A percentile compares a stretch with the other conserved stretches of the same genome.
phyloP scores from a whole-genome alignment of 2,329 filamentous ascomycete genomes.

The Geosmithia putterillii region DNA sequence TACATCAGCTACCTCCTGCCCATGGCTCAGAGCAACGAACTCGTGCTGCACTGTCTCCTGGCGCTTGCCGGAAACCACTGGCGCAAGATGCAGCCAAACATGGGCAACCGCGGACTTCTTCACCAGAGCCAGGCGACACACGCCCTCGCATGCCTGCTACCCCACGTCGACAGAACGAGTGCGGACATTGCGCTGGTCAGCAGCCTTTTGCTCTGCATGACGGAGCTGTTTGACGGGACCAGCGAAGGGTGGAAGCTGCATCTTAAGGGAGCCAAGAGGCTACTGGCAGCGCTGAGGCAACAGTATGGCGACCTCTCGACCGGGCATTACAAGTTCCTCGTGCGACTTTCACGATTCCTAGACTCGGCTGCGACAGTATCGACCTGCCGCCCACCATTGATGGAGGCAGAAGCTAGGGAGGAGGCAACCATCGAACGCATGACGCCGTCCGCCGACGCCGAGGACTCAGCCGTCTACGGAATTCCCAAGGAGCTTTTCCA shows the following conservation, averaged over 20 bases:
- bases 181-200: slow-evolving; percentile 23
- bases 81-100: slow-evolving; percentile 17
- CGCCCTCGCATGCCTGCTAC: slow-evolving; percentile 16
- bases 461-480: slow-evolving; percentile 20
- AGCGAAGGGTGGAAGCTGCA: slow-evolving; percentile 28
- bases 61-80: slow-evolving; percentile 20
- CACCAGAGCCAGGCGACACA: slow-evolving; percentile 19
- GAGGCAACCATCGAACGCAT: slow-evolving; percentile 13
- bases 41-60: slow-evolving; percentile 18
- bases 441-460: slow-evolving; percentile 11
- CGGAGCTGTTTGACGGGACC: slow-evolving; percentile 27
- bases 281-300: slow-evolving; percentile 18
- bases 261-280: slow-evolving; percentile 25
- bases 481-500: slow-evolving; percentile 22
- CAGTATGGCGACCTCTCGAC: slow-evolving; percentile 18
- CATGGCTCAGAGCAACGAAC: slow-evolving; percentile 17
- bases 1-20: slow-evolving; percentile 18
- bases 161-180: slow-evolving; percentile 17
- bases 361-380: slow-evolving; percentile 20
- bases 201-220: slow-evolving; percentile 27
- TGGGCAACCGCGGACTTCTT: slow-evolving; percentile 15
- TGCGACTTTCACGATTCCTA: slow-evolving; percentile 17
- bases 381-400: slow-evolving; percentile 19
- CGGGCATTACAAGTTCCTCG: slow-evolving; percentile 24
- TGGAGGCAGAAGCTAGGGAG: slow-evolving; percentile 17